Conservation (phyloP, 257 asterid genomes). For the Gentiana straminea region DNA sequence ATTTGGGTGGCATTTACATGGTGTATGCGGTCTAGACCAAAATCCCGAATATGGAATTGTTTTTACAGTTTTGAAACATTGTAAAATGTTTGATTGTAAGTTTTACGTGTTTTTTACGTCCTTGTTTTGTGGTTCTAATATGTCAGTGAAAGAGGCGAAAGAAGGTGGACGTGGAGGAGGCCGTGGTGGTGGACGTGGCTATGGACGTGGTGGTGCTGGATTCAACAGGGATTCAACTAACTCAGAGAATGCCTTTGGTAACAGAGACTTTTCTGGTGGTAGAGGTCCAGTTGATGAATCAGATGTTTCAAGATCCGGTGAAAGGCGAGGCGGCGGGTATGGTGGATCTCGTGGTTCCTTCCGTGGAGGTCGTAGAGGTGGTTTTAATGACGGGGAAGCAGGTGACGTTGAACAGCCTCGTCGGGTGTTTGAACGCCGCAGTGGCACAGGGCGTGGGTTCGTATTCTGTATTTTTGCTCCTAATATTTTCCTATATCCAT, state of each 20-base stretch:
- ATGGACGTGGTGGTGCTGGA: constrained; percentile 55
- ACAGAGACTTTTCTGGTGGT: constrained; percentile 39
- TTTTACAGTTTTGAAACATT: no score
- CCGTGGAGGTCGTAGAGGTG: constrained; percentile 66
- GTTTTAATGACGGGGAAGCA: constrained; percentile 58
- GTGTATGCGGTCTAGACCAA: no score
- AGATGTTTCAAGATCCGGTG: constrained; percentile 40
- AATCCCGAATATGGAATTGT: no score
- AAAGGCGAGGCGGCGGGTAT: constrained; percentile 51
- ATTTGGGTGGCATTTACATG: no score
- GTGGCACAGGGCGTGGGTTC: constrained; percentile 79
- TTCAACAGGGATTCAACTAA: constrained; percentile 38
- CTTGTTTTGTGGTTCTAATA: neutral
- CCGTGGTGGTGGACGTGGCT: constrained; percentile 65
- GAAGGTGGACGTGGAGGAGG: constrained; percentile 44
- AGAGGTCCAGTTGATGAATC: constrained; percentile 36
- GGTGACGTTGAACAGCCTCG: constrained; percentile 67
- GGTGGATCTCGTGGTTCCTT: constrained; percentile 54
- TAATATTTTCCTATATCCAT: no score
- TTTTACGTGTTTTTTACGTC: no score
- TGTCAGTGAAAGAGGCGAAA: constrained; percentile 57
- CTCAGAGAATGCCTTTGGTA: constrained; percentile 33
- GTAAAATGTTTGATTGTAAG: no score
- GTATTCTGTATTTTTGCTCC: no score
- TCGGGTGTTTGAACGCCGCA: constrained; percentile 50